Evolutionary conservation across 2,329 filamentous ascomycete genomes (phyloP).

Genomic region (Laburnicola sp.): DNA sequence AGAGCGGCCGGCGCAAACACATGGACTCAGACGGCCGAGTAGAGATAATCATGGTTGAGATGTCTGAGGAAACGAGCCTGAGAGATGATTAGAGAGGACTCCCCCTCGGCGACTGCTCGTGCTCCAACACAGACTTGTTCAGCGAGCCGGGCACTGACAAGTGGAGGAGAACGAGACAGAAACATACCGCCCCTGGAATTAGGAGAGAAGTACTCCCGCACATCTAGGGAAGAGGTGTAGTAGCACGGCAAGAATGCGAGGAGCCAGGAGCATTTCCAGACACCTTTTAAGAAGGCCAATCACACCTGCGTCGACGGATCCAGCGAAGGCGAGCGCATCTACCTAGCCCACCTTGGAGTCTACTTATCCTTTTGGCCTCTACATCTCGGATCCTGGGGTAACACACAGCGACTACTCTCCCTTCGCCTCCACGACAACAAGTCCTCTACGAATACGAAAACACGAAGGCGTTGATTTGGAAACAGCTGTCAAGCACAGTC

Average conservation of each 20-base stretch:
- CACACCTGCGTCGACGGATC: not conserved
- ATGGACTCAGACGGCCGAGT: slow-evolving; percentile 7
- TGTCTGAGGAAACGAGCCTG: not conserved
- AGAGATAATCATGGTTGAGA: not conserved
- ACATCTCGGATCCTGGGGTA: too few species aligned
- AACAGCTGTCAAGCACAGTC: too few species aligned
- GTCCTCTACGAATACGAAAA: too few species aligned
- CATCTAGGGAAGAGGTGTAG: not conserved
- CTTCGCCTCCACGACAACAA: too few species aligned
- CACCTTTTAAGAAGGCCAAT: not conserved
- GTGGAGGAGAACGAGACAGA: not conserved
- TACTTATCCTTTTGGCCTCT: not conserved
- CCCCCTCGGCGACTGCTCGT: too few species aligned
- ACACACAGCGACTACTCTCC: too few species aligned
- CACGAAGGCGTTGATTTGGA: too few species aligned
- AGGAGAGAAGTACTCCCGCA: not conserved
- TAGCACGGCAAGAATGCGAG: not conserved
- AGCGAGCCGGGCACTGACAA: too few species aligned
- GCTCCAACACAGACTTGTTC: too few species aligned
- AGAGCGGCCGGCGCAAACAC: slow-evolving; percentile 14
- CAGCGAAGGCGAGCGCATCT: not conserved
- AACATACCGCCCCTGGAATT: not conserved
- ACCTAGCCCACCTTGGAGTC: not conserved
- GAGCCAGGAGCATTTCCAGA: not conserved
- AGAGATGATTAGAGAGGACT: too few species aligned